Percentiles rank a stretch among this genome's conserved stretches.
These are phyloP conservation scores for Pseudotsuga menziesii DNA, from an alignment of 75 land plant genomes.

Conservation along the genomic window DNA sequence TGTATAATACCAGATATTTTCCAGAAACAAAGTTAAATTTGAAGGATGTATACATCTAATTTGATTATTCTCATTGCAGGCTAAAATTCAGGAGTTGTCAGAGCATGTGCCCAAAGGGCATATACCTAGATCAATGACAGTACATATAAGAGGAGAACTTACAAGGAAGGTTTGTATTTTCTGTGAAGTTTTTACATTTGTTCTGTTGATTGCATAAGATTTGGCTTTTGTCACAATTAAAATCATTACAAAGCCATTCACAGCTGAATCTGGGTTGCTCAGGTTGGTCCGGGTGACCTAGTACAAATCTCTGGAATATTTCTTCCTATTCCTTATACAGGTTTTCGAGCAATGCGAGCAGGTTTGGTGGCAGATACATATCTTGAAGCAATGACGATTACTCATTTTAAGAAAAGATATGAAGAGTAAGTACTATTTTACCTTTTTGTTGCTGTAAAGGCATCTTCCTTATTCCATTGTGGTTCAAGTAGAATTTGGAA, in stretches of 20 bases:
- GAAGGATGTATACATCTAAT: neutral
- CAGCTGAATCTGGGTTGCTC: neutral
- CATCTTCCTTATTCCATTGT: neutral
- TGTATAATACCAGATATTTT: neutral
- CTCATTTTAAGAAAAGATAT: slow-evolving; percentile 95
- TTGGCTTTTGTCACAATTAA: neutral
- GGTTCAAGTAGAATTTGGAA: no score
- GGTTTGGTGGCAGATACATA: slow-evolving; percentile 98
- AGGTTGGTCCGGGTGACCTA: slow-evolving; percentile 98
- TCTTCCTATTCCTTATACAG: slow-evolving; percentile 90
- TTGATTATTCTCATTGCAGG: slow-evolving; percentile 31
- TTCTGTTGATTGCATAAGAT: neutral
- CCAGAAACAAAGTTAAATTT: neutral
- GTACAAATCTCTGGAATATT: slow-evolving; percentile 94
- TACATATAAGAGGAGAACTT: slow-evolving; percentile 92
- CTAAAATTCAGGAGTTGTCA: slow-evolving; percentile 95
- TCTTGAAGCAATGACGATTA: slow-evolving; percentile 94
- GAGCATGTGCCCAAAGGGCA: slow-evolving; percentile 99
- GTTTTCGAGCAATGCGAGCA: slow-evolving; percentile 93
- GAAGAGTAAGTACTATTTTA: slow-evolving; percentile 70
- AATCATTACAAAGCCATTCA: neutral
- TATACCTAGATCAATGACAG: slow-evolving; percentile 87
- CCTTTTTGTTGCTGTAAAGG: neutral
- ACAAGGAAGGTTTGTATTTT: slow-evolving; percentile 74
- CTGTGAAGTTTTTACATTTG: neutral